Conservation (phyloP, 208 protist species). For the Vickermania ingenoplastis region DNA sequence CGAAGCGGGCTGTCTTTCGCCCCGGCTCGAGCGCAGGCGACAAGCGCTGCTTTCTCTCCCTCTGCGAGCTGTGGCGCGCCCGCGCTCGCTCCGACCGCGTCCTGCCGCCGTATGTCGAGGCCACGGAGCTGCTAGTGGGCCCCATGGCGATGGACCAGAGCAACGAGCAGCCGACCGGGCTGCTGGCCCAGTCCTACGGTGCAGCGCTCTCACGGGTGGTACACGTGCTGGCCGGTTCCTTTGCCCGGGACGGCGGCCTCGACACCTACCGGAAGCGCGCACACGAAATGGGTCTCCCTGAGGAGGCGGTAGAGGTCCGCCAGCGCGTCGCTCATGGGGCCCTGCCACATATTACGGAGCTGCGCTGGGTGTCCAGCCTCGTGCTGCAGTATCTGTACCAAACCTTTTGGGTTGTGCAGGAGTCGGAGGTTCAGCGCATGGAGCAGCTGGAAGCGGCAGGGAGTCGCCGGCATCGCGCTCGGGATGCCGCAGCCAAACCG, state of each 20-base stretch:
- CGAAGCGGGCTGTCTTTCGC: conserved; percentile 58
- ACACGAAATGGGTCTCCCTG: conserved; percentile 55
- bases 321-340: conserved; percentile 77
- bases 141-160: conserved; percentile 48
- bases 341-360: conserved; percentile 52
- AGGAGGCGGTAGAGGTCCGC: conserved; percentile 80
- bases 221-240: conserved; percentile 80
- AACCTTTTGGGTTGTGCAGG: conserved; percentile 70
- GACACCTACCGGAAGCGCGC: conserved; percentile 80
- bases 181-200: conserved; percentile 34
- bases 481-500: neutral
- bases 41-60: conserved; percentile 31
- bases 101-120: conserved; percentile 60
- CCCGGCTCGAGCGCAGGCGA: conserved; percentile 8
- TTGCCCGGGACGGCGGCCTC: conserved; percentile 27
- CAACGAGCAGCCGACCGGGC: neutral
- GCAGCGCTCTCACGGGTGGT: conserved; percentile 67
- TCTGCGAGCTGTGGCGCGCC: conserved; percentile 44
- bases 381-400: conserved; percentile 70
- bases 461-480: too few species aligned
- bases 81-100: conserved; percentile 39
- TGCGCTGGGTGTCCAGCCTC: conserved; percentile 69
- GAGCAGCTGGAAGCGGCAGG: conserved; percentile 6
- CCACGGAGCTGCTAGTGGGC: conserved; percentile 52
- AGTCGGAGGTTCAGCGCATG: conserved; percentile 42